Conservation (phyloP, 352 stramenopile genomes). For the Phytophthora cryptogea region DNA sequence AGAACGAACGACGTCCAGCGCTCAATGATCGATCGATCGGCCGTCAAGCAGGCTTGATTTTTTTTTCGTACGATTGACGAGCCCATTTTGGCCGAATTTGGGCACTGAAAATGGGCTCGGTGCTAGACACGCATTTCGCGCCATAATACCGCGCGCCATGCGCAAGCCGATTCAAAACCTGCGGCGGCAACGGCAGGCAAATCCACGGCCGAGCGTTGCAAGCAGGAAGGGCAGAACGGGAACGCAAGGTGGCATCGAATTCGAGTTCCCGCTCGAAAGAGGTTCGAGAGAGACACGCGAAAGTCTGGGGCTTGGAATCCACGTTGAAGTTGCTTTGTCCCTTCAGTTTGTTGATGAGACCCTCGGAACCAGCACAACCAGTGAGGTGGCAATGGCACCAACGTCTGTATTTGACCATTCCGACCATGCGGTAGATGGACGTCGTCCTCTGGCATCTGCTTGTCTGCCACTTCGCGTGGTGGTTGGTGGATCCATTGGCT, state of each 20-base stretch:
- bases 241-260: constrained; percentile 10
- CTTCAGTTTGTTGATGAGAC: background rate
- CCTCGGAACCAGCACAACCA: background rate
- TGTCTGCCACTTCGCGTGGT: too few relatives aligned
- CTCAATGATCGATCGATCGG: background rate
- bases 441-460: too few relatives aligned
- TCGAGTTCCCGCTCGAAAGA: background rate
- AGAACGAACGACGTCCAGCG: too few relatives aligned
- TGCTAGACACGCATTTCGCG: constrained; percentile 1
- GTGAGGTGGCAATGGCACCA: background rate
- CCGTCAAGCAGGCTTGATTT: background rate
- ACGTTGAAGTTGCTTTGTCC: background rate
- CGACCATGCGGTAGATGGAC: too few relatives aligned
- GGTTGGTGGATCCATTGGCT: too few relatives aligned
- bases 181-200: background rate
- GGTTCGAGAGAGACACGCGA: background rate
- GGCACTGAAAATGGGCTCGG: background rate
- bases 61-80: background rate
- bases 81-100: background rate
- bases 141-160: constrained; percentile 7
- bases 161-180: background rate
- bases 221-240: background rate
- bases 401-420: too few relatives aligned
- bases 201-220: background rate
- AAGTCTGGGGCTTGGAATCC: background rate